phyloP scores from a whole-genome alignment of 306 rosid species.

The Albizia julibrissin region DNA sequence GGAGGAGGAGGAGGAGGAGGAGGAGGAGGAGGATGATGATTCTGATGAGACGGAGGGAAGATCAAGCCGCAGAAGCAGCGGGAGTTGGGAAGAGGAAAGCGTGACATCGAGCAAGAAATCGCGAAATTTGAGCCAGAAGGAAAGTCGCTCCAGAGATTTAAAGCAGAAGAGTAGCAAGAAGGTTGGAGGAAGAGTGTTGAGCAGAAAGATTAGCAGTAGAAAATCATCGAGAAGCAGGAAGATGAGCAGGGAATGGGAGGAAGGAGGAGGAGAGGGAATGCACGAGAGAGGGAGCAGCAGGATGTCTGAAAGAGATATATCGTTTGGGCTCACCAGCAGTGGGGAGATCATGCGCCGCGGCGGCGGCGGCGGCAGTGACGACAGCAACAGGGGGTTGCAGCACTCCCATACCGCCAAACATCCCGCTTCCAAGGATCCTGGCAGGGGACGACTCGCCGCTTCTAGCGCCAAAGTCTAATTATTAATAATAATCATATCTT shows the following conservation, averaged over 20 bases:
- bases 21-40: background rate
- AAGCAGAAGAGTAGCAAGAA: slow-evolving; percentile 33
- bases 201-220: slow-evolving; percentile 2
- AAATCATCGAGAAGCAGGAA: background rate
- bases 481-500: background rate
- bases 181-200: background rate
- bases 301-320: slow-evolving; percentile 18
- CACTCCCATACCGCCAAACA: background rate
- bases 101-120: slow-evolving; percentile 40
- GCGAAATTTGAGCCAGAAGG: slow-evolving; percentile 6
- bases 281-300: background rate
- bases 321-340: slow-evolving; percentile 33
- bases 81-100: slow-evolving; percentile 38
- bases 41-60: slow-evolving; percentile 21
- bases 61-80: slow-evolving; percentile 37
- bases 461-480: background rate
- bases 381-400: background rate
- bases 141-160: background rate
- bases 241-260: slow-evolving; percentile 22
- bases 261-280: background rate
- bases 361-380: background rate
- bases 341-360: slow-evolving; percentile 1
- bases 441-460: background rate
- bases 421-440: background rate
- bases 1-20: background rate